A percentile compares a stretch with the other conserved stretches of the same genome.
phyloP scores from a whole-genome alignment of 768 basidiomycete species.

The Russula compacta region DNA sequence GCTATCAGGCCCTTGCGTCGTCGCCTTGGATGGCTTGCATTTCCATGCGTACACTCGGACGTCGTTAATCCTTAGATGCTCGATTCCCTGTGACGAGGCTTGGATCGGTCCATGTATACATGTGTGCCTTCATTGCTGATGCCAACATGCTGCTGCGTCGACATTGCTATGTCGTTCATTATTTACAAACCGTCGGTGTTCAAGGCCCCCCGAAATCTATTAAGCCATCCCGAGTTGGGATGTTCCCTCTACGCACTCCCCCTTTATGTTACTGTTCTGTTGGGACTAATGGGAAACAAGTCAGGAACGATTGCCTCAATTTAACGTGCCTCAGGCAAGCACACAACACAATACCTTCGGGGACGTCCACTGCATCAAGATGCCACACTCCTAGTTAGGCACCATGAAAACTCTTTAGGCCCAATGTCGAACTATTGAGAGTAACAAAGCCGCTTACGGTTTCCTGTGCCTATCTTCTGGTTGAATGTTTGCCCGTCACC shows the following conservation, averaged over 20 bases:
- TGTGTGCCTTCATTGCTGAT: background rate
- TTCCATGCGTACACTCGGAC: background rate
- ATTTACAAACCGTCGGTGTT: background rate
- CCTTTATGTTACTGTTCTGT: background rate
- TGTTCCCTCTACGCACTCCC: background rate
- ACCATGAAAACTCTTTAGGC: background rate
- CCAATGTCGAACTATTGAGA: background rate
- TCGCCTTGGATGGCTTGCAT: background rate
- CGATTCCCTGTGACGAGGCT: background rate
- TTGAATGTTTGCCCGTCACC: conserved; percentile 51
- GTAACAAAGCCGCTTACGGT: background rate
- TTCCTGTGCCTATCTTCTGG: conserved; percentile 32
- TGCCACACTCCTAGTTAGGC: conserved; percentile 38
- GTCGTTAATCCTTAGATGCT: background rate
- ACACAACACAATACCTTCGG: conserved; percentile 28
- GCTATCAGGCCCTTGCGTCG: background rate
- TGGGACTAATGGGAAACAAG: background rate
- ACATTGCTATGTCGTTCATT: background rate
- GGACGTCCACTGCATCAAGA: conserved; percentile 35
- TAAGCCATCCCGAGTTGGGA: background rate
- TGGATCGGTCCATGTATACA: background rate
- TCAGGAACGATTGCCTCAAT: background rate
- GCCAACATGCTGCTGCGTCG: background rate
- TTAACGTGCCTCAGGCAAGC: too few species aligned
- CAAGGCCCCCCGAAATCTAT: background rate